Base-by-base conservation (phyloP, 2,329 filamentous ascomycete genomes). In the Fusarium duplospermum region DNA sequence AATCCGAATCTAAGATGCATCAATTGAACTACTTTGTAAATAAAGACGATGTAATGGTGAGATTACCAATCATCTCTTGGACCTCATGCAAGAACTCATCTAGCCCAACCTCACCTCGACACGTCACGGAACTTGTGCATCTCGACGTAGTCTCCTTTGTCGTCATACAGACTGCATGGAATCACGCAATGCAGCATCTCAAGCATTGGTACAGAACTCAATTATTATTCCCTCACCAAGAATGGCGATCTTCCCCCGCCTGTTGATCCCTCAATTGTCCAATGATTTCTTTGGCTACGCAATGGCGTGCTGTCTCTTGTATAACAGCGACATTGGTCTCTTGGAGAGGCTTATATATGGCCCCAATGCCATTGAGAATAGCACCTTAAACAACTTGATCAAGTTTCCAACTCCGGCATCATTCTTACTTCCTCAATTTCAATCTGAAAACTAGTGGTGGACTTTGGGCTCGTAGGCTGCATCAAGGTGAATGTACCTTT, bases 401-500 rank as follows among this genome's bases (percentile, higher is more conserved):
- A 38, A 38, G 7, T 18, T 24, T 14, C 2, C 7, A 27, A 24
- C 16, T 58, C 16, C 7, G 29, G 54, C 6, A 40, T 10, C 4
- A 36, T 54, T 22, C n/a, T 57, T 29, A 10, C 56, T n/a, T 18
- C n/a, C 36, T 14, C 57, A 4, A 56, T 24, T n/a, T 36, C 13
- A 57, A 24, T n/a, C 54, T 31, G 5, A 29, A 33, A 50, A 38
- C 16, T 13, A 56, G 65, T 69, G 68, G 62, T 73, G 65, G 69
- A 67, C 47, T 40, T 71, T 57, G 71, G 73, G 72, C 69, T 76
- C 33, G 67, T 69, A 69, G 63, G 40, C 62, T 63, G 45, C 56
- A 52, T 47, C 70, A 67, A 73, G 72, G 72, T 74, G 73, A 76
- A 76, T 76, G 72, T 76, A 76, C 73, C 72, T 73, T 69, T 69